Percentiles rank a stretch among this genome's conserved stretches.
Evolutionary conservation across 2,329 filamentous ascomycete species (phyloP).

Genomic region (Chaetomium olivaceum): DNA sequence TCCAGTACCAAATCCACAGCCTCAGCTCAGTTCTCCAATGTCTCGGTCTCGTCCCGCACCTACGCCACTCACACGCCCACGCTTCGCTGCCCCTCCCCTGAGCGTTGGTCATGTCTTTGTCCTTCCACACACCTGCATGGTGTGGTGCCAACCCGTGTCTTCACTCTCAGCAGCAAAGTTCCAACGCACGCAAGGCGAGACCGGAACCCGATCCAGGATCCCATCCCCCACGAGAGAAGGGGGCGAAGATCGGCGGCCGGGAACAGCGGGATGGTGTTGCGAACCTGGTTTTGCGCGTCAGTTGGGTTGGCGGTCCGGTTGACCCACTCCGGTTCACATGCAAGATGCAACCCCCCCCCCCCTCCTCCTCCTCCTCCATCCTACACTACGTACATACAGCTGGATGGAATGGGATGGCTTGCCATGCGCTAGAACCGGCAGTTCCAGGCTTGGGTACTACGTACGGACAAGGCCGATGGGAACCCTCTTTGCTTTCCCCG

Average conservation of each 20-base stretch:
- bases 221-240: not conserved
- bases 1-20: not conserved
- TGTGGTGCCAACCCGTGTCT: slow-evolving; percentile 1
- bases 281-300: not conserved
- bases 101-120: slow-evolving; percentile 1
- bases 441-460: not conserved
- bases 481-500: not conserved
- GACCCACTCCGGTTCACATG: not conserved
- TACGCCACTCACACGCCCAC: not conserved
- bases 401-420: not conserved
- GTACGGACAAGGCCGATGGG: not conserved
- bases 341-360: not conserved
- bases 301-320: not conserved
- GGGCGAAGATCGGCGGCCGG: not conserved
- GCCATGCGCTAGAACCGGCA: not conserved
- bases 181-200: slow-evolving; percentile 4
- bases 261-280: not conserved
- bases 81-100: not conserved
- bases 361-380: not conserved
- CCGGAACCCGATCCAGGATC: not conserved
- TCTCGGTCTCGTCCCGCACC: slow-evolving; percentile 2
- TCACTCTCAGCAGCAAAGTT: not conserved
- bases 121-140: not conserved
- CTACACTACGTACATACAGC: not conserved
- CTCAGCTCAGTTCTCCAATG: slow-evolving; percentile 9